Conservation (phyloP, 1,284 basidiomycete genomes). For the Coniferiporia weirii region DNA sequence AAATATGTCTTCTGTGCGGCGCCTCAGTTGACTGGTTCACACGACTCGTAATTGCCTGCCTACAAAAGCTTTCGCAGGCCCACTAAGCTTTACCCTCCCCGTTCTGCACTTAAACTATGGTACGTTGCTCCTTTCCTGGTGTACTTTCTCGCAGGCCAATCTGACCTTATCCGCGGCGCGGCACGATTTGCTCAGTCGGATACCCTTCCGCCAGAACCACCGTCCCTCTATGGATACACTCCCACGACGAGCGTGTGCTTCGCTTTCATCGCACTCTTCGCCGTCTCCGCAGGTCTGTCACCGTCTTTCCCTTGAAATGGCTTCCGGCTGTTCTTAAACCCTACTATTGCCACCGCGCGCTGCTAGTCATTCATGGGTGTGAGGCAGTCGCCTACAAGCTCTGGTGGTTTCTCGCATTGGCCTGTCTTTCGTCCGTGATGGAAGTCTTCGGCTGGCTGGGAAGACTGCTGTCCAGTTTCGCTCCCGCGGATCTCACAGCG, state of each 20-base stretch:
- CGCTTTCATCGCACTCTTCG: conserved; percentile 22
- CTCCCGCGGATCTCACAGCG: conserved; percentile 24
- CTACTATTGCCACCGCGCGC: not conserved
- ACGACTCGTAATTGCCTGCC: too few relatives aligned
- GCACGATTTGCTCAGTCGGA: not conserved
- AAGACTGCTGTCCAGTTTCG: conserved; percentile 32
- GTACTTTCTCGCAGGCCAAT: too few relatives aligned
- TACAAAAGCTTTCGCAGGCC: not conserved
- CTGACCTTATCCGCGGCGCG: too few relatives aligned
- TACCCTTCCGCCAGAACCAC: conserved; percentile 7
- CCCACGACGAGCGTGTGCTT: conserved; percentile 29
- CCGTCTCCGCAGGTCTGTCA: conserved; percentile 10
- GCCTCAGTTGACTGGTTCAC: too few relatives aligned
- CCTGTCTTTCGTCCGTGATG: conserved; percentile 30
- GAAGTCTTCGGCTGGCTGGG: conserved; percentile 39
- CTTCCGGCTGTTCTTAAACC: not conserved
- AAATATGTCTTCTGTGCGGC: too few relatives aligned
- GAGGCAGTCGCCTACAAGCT: conserved; percentile 31
- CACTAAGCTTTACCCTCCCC: not conserved
- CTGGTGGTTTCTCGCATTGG: conserved; percentile 37
- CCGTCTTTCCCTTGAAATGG: not conserved
- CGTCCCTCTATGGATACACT: conserved; percentile 27
- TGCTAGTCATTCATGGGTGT: conserved; percentile 31
- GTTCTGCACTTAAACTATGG: not conserved
- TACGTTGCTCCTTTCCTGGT: too few relatives aligned